Base-by-base conservation (phyloP, 176 grass and related monocot species). In the Bromus sterilis region DNA sequence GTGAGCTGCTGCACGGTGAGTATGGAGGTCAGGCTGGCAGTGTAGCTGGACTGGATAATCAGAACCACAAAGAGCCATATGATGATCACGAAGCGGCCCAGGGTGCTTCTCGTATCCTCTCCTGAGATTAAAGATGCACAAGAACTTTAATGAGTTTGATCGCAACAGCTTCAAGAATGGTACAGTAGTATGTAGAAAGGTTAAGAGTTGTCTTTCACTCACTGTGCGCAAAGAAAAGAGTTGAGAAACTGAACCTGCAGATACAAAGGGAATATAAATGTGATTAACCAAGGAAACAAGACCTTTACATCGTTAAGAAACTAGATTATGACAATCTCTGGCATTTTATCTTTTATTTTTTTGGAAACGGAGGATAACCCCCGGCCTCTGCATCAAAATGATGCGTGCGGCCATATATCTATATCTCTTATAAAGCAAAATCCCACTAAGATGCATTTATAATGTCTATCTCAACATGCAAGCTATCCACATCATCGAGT, bases 1-100 rank as follows among this genome's bases (percentile, higher is more conserved):
- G 78, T 75, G n/a, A 97, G 88, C 31, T 93, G 89, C 86, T 97
- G 91, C 73, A 97, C 91, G 12, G 94, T 97, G 66, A 97, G 88
- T 51, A 97, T 89, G 44, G 94, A 97, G 6, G 91, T 93, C 83
- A 97, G 75, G 86, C 76, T 93, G 8, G 94, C 91, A 1, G 91
- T 97, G 81, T 97, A 93, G 84, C 91, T 97, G 51, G 89, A 97
- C 83, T 97, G 89, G 49, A 97, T 89, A 71, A 97, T 97, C 71
- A 93, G 86, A 48, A 97, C 91, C 0, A 97, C 94, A 68, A 97
- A 97, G 35, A 97, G 91, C 94, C 94, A 97, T 82, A 97, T 84
- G 70, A 93, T 70, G 39, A 97, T 82, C 74, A 97, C 91, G 41
- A 83, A 70, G 21, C 94, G 91, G 0, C 94, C 94, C 0, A 97